Base-by-base conservation (phyloP, 371 early-diverging fungal genomes). In the Lichtheimia ornata region DNA sequence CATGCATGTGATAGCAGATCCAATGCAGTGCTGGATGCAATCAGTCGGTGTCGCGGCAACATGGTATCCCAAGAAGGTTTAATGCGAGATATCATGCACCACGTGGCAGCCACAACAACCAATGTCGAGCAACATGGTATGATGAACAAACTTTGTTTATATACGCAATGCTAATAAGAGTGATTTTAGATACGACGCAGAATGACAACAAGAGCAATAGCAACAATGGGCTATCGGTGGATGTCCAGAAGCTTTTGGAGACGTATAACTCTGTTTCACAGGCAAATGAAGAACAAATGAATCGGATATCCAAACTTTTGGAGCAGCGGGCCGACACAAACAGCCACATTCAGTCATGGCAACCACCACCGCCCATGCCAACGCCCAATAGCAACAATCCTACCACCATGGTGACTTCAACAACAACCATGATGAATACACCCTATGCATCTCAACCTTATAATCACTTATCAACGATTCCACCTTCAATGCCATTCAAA, bases 21-120 rank as follows among this genome's bases (percentile, higher is more conserved):
- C 64, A 73, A 76, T 59, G 65, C 64, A 2, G 72, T 88, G 25
- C 62, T 84, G 4, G 81, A 85, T 40, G 87, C 87, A 61, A 62
- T 89, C 6, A 63, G 72, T 56, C 72, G 64, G 2, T 72, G 85
- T 25, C 77, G 77, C 59, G 79, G 79, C 57, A 76, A 71, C 53
- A 79, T 87, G 81, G 63, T 69, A 44, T 76, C 81, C 17, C 87
- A 87, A 62, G 84, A 85, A 69, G 69, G 72, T 59, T 61, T 87
- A 44, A 76, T 87, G 69, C 77, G 83, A 9, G 76, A 79, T 57
- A 73, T 88, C 53, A 75, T 88, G 56, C 75, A 86, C 58, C 83
- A 84, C 54, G 51, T 87, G 41, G n/a, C 47, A 47, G 22, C n/a
- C 47, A n/a, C 12, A 43, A 43, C 35, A 0, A 35, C 35, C 35